Conservation (phyloP, 2,329 filamentous ascomycete species). For the Trichoderma oligosporum region DNA sequence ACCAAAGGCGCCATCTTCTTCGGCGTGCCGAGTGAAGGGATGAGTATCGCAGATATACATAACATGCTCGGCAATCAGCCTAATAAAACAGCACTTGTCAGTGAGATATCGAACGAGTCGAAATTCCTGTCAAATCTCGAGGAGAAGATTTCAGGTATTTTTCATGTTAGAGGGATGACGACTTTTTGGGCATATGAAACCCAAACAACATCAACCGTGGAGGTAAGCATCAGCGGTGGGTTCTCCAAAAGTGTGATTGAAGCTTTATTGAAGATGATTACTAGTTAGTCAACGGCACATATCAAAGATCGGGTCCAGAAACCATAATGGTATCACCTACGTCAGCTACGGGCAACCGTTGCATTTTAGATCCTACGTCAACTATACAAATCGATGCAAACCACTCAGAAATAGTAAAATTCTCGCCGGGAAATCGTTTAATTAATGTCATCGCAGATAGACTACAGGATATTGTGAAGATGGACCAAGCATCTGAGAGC, state of each 20-base stretch:
- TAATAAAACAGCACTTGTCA: not conserved
- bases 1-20: conserved; percentile 1
- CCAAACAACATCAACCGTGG: not conserved
- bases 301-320: not conserved
- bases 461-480: not conserved
- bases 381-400: conserved; percentile 2
- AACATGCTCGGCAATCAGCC: not conserved
- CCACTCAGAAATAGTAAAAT: conserved; percentile 12
- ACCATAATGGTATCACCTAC: not conserved
- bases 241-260: not conserved
- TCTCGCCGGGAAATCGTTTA: not conserved
- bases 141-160: not conserved
- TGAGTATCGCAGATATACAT: not conserved
- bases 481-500: no score
- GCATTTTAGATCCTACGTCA: not conserved
- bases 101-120: not conserved
- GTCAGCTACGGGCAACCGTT: not conserved
- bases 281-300: not conserved
- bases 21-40: not conserved
- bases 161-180: not conserved
- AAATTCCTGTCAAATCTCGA: not conserved
- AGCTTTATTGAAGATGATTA: not conserved
- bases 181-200: conserved; percentile 11
- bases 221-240: no score
- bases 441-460: not conserved